Evolutionary conservation across 495 filamentous ascomycete species (phyloP).

Genomic region (Pyrenula aspistea): DNA sequence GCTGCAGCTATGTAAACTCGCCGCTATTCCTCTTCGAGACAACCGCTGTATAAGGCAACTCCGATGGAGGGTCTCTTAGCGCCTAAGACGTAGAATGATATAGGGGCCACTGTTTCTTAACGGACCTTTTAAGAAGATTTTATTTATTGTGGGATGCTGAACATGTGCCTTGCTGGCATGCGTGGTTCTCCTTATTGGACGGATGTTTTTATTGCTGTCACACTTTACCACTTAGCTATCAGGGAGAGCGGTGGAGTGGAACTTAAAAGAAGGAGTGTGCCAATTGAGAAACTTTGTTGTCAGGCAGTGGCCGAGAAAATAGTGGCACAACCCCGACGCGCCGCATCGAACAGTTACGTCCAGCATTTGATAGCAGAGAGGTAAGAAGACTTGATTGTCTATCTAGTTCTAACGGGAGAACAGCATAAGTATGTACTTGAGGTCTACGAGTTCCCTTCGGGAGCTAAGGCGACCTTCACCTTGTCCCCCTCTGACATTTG

Average conservation of each 20-base stretch:
- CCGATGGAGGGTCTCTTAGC: no score
- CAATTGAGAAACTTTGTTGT: background rate
- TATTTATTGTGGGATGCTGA: background rate
- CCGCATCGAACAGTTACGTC: background rate
- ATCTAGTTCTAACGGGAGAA: no score
- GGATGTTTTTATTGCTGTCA: background rate
- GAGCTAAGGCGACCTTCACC: no score
- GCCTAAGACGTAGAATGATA: background rate
- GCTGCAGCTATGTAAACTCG: no score
- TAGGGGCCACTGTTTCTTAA: background rate
- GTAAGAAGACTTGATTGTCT: no score
- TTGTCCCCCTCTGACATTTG: no score
- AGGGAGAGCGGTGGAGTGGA: background rate
- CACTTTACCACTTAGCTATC: background rate
- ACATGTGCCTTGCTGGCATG: background rate
- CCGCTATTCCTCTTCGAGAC: no score
- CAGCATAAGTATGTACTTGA: no score
- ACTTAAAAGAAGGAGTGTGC: background rate
- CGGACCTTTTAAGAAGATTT: background rate
- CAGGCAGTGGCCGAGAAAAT: background rate
- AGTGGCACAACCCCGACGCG: background rate
- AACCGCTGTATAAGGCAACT: no score
- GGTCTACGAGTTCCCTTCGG: no score
- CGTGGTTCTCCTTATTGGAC: background rate
- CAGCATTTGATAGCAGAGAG: no score